These are phyloP conservation scores for Aureobasidium namibiae DNA, from an alignment of 2,329 filamentous ascomycete species.

Conservation along the genomic window DNA sequence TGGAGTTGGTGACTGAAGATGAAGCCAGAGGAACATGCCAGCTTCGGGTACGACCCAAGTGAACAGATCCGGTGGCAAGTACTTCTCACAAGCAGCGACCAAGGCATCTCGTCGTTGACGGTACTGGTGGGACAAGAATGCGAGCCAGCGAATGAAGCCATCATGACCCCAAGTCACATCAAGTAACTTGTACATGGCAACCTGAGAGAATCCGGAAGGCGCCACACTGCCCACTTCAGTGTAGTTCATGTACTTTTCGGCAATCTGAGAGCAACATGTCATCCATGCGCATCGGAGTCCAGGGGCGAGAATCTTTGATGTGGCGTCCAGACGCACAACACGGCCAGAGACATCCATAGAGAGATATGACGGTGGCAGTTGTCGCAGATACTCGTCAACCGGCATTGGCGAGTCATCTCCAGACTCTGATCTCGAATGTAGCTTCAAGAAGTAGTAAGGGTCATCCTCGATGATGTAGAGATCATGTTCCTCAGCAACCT, in stretches of 20 bases:
- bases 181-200: constrained; percentile 25
- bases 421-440: constrained; percentile 8
- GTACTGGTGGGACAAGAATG: constrained; percentile 21
- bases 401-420: constrained; percentile 1
- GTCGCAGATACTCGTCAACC: neutral
- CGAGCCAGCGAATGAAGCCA: constrained; percentile 25
- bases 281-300: constrained; percentile 27
- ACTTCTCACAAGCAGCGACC: constrained; percentile 22
- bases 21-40: constrained; percentile 25
- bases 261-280: constrained; percentile 21
- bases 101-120: constrained; percentile 19
- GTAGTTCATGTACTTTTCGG: constrained; percentile 22
- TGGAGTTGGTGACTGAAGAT: neutral
- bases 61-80: constrained; percentile 20
- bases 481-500: constrained; percentile 21
- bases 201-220: constrained; percentile 24
- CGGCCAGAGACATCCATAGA: constrained; percentile 27
- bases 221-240: constrained; percentile 19
- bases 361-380: constrained; percentile 23
- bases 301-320: constrained; percentile 27
- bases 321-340: constrained; percentile 26
- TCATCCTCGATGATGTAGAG: constrained; percentile 26
- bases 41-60: constrained; percentile 18
- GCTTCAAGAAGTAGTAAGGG: constrained; percentile 23
- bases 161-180: constrained; percentile 27